Conservation (phyloP, 2,329 filamentous ascomycete genomes). For the Didymellaceae sp. region DNA sequence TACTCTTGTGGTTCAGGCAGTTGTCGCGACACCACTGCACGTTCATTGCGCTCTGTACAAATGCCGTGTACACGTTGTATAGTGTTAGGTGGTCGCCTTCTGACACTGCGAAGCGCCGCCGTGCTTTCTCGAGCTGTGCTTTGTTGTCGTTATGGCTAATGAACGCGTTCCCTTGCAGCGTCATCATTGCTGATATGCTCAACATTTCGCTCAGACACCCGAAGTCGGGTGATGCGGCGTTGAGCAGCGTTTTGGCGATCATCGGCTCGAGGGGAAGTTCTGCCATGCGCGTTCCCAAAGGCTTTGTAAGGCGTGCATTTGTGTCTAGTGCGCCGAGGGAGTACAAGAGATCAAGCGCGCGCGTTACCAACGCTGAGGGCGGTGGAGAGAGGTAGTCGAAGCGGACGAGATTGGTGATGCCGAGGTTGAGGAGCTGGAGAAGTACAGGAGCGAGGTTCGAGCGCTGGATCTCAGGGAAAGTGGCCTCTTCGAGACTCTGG, state of each 20-base stretch:
- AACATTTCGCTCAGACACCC: slow-evolving; percentile 84
- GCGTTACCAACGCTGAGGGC: slow-evolving; percentile 81
- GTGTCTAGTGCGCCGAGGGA: slow-evolving; percentile 85
- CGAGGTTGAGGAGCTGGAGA: slow-evolving; percentile 90
- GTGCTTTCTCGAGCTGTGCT: slow-evolving; percentile 74
- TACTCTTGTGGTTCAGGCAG: slow-evolving; percentile 82
- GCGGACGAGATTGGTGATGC: slow-evolving; percentile 90
- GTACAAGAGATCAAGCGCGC: slow-evolving; percentile 86
- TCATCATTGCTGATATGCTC: slow-evolving; percentile 93
- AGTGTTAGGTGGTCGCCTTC: slow-evolving; percentile 94
- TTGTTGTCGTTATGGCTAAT: slow-evolving; percentile 79
- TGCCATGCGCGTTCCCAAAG: slow-evolving; percentile 89
- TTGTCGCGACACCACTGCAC: slow-evolving; percentile 87
- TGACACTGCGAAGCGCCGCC: slow-evolving; percentile 84
- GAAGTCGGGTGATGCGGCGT: slow-evolving; percentile 68
- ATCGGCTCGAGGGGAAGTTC: slow-evolving; percentile 93
- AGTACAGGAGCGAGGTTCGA: slow-evolving; percentile 88
- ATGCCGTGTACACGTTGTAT: slow-evolving; percentile 91
- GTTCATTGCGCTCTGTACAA: slow-evolving; percentile 81
- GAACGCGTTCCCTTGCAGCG: slow-evolving; percentile 82
- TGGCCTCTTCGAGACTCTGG: slow-evolving; percentile 70
- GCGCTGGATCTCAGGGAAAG: slow-evolving; percentile 88
- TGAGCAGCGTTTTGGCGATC: slow-evolving; percentile 88
- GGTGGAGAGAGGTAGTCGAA: slow-evolving; percentile 90
- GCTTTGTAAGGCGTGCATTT: slow-evolving; percentile 87